Percentiles rank a stretch among this genome's conserved stretches.
phyloP scores from a whole-genome alignment of 176 grass and related monocot species.

The Oryza glaberrima region DNA sequence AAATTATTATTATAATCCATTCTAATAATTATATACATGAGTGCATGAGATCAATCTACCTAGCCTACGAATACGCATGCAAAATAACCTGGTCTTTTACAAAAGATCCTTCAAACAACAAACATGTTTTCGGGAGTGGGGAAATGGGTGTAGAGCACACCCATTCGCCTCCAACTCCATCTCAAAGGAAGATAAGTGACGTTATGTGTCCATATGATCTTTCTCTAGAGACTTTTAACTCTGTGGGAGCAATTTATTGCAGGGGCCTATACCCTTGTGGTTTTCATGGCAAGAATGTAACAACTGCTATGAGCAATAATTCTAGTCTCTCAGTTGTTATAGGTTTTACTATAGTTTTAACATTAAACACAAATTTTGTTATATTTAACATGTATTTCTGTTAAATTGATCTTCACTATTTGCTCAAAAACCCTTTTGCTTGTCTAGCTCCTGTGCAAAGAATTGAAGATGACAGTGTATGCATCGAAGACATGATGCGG shows the following conservation, averaged over 20 bases:
- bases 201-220: not conserved
- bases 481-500: constrained; percentile 81
- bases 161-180: not conserved
- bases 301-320: not conserved
- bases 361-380: not conserved
- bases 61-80: too few relatives aligned
- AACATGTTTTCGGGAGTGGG: not conserved
- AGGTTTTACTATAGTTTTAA: not conserved
- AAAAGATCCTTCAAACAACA: not conserved
- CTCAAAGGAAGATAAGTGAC: not conserved
- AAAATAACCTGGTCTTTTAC: not conserved
- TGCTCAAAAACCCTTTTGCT: constrained; percentile 29
- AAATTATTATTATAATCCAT: not conserved
- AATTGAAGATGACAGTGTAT: constrained; percentile 68
- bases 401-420: constrained; percentile 11
- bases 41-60: not conserved
- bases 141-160: not conserved
- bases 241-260: constrained; percentile 9
- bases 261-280: constrained; percentile 13
- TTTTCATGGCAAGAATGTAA: not conserved
- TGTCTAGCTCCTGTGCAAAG: constrained; percentile 70
- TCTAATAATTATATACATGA: not conserved
- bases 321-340: not conserved
- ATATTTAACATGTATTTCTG: not conserved
- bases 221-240: constrained; percentile 10